Percentiles rank a stretch among this genome's conserved stretches.
phyloP scores from a whole-genome alignment of 2,329 filamentous ascomycete genomes.

The Xylariaceae sp. region DNA sequence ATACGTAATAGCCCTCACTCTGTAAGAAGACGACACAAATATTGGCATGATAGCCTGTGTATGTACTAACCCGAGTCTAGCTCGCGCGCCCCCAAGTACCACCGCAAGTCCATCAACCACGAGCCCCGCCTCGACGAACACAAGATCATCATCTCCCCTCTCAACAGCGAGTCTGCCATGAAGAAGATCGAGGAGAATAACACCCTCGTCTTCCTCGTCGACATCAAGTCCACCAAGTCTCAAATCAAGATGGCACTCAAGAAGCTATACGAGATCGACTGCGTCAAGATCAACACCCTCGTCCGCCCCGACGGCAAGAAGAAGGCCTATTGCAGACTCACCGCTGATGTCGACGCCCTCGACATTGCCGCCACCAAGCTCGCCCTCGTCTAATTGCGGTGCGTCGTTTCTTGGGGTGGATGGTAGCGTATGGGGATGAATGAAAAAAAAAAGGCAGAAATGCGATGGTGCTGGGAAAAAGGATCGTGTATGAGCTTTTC shows the following conservation, averaged over 20 bases:
- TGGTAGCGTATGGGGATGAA: slow-evolving; percentile 20
- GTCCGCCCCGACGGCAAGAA: slow-evolving; percentile 67
- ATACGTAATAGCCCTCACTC: neutral
- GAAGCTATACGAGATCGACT: slow-evolving; percentile 97
- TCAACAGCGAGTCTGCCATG: slow-evolving; percentile 99
- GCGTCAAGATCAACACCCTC: slow-evolving; percentile 98
- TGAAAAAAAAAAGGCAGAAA: no score
- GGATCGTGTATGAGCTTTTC: slow-evolving; percentile 22
- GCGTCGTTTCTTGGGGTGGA: no score
- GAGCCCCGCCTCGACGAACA: slow-evolving; percentile 90
- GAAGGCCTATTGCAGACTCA: slow-evolving; percentile 98
- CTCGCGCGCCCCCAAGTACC: slow-evolving; percentile 92
- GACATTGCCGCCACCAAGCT: slow-evolving; percentile 99
- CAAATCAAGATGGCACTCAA: slow-evolving; percentile 98
- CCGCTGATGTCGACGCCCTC: slow-evolving; percentile 93
- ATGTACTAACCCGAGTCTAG: slow-evolving; percentile 52
- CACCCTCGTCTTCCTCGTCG: slow-evolving; percentile 92
- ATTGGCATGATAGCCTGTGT: no score
- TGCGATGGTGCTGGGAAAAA: neutral
- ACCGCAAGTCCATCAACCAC: slow-evolving; percentile 89
- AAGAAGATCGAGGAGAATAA: slow-evolving; percentile 99
- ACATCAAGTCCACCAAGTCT: slow-evolving; percentile 98
- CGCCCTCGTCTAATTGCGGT: slow-evolving; percentile 75
- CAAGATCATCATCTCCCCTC: slow-evolving; percentile 96
- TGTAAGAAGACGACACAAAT: neutral